phyloP scores from a whole-genome alignment of 2,329 filamentous ascomycete genomes.

The Pleurostoma richardsiae region DNA sequence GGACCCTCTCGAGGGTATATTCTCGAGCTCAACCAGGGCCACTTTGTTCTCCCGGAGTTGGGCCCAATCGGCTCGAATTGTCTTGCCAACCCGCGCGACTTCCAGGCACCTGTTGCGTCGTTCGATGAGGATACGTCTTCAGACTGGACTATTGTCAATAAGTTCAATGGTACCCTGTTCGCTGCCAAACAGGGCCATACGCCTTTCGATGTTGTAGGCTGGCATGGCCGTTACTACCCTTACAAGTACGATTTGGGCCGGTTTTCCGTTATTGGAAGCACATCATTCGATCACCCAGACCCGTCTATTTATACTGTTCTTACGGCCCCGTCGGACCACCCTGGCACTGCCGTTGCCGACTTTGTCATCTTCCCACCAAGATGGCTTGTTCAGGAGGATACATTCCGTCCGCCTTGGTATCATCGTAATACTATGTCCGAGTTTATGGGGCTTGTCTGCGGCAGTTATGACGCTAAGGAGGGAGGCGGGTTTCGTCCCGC shows the following conservation, averaged over 20 bases:
- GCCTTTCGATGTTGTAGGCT: conserved; percentile 74
- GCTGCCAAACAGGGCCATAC: conserved; percentile 61
- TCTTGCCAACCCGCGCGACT: conserved; percentile 71
- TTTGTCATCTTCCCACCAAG: conserved; percentile 70
- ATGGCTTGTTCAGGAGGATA: conserved; percentile 65
- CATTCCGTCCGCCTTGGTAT: conserved; percentile 69
- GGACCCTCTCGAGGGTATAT: conserved; percentile 67
- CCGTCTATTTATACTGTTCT: conserved; percentile 73
- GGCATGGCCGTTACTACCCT: conserved; percentile 76
- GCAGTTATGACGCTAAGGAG: conserved; percentile 58
- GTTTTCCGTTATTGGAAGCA: conserved; percentile 69
- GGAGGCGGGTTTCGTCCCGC: conserved; percentile 54
- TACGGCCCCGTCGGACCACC: conserved; percentile 52
- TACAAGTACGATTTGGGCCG: conserved; percentile 78
- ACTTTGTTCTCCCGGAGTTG: conserved; percentile 67
- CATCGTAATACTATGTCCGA: conserved; percentile 65
- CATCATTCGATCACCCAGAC: conserved; percentile 74
- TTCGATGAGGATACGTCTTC: conserved; percentile 54
- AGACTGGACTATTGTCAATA: conserved; percentile 49
- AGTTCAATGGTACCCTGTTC: conserved; percentile 66
- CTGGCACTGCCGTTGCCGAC: conserved; percentile 62
- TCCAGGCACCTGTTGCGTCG: conserved; percentile 64
- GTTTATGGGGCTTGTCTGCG: conserved; percentile 57
- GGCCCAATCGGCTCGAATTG: conserved; percentile 71
- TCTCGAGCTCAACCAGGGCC: conserved; percentile 67